Conservation (phyloP, 106 monocot species). For the Phalaenopsis equestris region DNA sequence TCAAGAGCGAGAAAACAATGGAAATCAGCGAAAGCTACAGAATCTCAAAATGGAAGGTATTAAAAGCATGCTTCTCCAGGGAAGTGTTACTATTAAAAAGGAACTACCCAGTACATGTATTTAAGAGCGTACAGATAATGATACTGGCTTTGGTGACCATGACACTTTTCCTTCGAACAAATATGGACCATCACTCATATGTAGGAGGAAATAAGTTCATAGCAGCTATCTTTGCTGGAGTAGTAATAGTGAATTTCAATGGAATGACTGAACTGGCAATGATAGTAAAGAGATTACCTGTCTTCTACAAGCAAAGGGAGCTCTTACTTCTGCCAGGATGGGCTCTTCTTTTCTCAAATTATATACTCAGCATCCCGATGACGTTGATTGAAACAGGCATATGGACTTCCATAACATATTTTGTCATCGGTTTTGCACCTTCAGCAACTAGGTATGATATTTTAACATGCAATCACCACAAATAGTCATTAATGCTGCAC, state of each 20-base stretch:
- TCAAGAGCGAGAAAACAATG: neutral
- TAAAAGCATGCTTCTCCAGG: slow-evolving; percentile 67
- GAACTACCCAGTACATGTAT: slow-evolving; percentile 58
- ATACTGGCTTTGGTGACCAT: slow-evolving; percentile 48
- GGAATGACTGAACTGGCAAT: slow-evolving; percentile 69
- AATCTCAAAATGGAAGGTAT: slow-evolving; percentile 46
- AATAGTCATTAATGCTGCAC: neutral
- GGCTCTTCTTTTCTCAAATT: slow-evolving; percentile 50
- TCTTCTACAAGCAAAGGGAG: slow-evolving; percentile 73
- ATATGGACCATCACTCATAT: slow-evolving; percentile 41
- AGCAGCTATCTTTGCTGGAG: slow-evolving; percentile 45
- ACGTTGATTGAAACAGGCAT: slow-evolving; percentile 59
- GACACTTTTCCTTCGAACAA: slow-evolving; percentile 51
- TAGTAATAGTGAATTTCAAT: slow-evolving; percentile 78
- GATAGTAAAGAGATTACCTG: slow-evolving; percentile 50
- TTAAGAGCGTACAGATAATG: slow-evolving; percentile 56
- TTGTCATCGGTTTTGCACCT: slow-evolving; percentile 62
- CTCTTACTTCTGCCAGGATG: slow-evolving; percentile 55
- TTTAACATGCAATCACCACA: neutral
- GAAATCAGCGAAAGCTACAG: slow-evolving; percentile 6
- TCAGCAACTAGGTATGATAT: slow-evolving; percentile 38
- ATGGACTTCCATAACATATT: slow-evolving; percentile 59
- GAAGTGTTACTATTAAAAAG: slow-evolving; percentile 49
- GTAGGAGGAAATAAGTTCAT: slow-evolving; percentile 46
- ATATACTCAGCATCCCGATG: slow-evolving; percentile 46